Conservation (phyloP, 2,329 filamentous ascomycete genomes). For the Ascochyta rabiei region DNA sequence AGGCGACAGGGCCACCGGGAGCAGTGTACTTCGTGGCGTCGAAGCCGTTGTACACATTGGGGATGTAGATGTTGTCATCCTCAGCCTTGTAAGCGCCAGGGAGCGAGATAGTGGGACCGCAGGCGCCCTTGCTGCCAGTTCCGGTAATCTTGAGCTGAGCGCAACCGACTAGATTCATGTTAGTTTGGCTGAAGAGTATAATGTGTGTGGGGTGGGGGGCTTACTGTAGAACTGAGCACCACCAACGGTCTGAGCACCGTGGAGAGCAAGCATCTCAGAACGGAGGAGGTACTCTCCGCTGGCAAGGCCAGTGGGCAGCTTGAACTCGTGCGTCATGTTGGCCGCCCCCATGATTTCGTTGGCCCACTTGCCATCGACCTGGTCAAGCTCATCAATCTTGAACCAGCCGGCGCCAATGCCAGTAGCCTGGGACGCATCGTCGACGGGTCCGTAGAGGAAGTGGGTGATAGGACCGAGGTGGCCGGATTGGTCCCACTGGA, state of each 20-base stretch:
- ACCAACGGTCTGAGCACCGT: conserved; percentile 44
- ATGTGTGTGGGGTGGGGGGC: conserved; percentile 32
- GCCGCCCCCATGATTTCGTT: conserved; percentile 46
- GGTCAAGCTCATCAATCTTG: conserved; percentile 45
- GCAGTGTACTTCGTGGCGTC: conserved; percentile 37
- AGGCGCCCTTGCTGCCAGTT: conserved; percentile 43
- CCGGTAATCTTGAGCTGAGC: conserved; percentile 54
- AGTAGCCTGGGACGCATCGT: conserved; percentile 56
- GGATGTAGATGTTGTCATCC: conserved; percentile 45
- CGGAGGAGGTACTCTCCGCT: conserved; percentile 51
- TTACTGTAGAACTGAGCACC: conserved; percentile 54
- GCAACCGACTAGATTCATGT: conserved; percentile 32
- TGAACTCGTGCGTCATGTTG: conserved; percentile 47
- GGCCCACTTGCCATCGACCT: conserved; percentile 39
- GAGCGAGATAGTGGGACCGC: conserved; percentile 49
- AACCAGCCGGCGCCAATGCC: conserved; percentile 45
- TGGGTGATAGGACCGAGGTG: conserved; percentile 46
- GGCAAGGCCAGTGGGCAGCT: conserved; percentile 49
- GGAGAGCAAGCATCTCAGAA: conserved; percentile 56
- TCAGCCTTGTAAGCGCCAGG: conserved; percentile 48
- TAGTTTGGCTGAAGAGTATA: neutral
- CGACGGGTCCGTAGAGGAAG: conserved; percentile 53
- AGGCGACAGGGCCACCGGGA: conserved; percentile 37
- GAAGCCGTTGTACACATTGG: conserved; percentile 45
- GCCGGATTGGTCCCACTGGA: conserved; percentile 41